Conservation (phyloP, 176 grass and related monocot genomes). For the Oryza nivara region DNA sequence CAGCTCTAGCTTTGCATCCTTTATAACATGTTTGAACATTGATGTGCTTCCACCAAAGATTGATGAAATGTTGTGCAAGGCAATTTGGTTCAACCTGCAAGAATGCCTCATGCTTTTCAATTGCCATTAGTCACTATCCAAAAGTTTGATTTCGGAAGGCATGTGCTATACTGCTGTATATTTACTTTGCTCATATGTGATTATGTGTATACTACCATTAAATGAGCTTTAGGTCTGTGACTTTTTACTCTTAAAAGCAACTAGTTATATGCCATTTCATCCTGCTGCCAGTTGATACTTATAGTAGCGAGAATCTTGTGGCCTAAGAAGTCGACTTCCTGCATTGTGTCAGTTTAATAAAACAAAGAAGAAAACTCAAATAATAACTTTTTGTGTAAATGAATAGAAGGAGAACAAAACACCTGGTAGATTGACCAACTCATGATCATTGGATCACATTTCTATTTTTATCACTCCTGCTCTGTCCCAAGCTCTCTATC, state of each 20-base stretch:
- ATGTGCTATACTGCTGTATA: neutral
- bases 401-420: constrained; percentile 1
- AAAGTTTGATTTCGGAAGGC: neutral
- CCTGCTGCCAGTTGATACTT: neutral
- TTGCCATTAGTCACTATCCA: neutral
- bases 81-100: neutral
- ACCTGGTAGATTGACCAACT: neutral
- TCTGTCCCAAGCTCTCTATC: neutral
- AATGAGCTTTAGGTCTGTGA: neutral
- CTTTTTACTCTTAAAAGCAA: neutral
- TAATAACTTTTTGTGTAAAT: constrained; percentile 19
- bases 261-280: neutral
- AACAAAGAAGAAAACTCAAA: neutral
- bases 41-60: neutral
- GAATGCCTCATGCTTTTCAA: neutral
- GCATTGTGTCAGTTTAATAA: neutral
- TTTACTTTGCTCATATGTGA: neutral
- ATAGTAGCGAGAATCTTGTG: neutral
- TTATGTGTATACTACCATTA: neutral
- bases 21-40: neutral
- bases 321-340: neutral
- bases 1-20: neutral
- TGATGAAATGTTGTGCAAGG: neutral
- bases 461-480: neutral
- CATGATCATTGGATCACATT: neutral